Evolutionary conservation across 192 early-diverging fungal species (phyloP), one percentile per base, ranked within the genome.

Genomic region (Gaertneriomyces semiglobifer): DNA sequence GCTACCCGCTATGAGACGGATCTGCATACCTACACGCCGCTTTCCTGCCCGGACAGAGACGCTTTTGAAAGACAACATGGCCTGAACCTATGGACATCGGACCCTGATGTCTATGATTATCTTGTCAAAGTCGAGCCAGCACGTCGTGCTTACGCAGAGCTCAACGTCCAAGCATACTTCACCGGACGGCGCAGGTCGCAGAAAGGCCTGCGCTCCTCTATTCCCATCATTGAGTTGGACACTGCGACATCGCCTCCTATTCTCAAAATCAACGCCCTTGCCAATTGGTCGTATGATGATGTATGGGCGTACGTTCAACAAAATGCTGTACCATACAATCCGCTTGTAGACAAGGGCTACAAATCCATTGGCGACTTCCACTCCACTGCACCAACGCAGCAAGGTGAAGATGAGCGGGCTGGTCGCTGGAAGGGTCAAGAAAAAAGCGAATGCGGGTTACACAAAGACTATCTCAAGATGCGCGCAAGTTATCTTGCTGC

Each of bases 381-480:
- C 73, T 91, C 89, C 53, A 98, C 95, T 7, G 79, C 81, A 43
- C 82, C 88, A 6, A 86, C 88, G 41, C 74, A 76, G 7, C 74
- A 71, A 38, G 83, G 84, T 38, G 88, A 85, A 65, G 81, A 80
- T 43, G 95, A 98, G 78, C 88, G 95, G 3, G 86, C 84, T 16
- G 95, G 95, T 11, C 84, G 95, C 51, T 98, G 93, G 93, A 79
- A 83, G 54, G 92, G 92, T 6, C 81, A 87, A 57, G 81, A 88
- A 59, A 96, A 98, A 81, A 87, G 89, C 2, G 95, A 98, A 78
- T 98, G 95, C 70, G 95, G 95, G 0, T 70, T 98, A 44, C 95
- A 98, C 80, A 94, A 96, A 77, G 93, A 98, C 71, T 98, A 96
- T 74, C 92, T 96, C 76, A 89, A 91, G 77, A 93, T 95, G 91